Evolutionary conservation across 2,329 filamentous ascomycete species (phyloP).

Genomic region (Phyllosticta citribraziliensis): DNA sequence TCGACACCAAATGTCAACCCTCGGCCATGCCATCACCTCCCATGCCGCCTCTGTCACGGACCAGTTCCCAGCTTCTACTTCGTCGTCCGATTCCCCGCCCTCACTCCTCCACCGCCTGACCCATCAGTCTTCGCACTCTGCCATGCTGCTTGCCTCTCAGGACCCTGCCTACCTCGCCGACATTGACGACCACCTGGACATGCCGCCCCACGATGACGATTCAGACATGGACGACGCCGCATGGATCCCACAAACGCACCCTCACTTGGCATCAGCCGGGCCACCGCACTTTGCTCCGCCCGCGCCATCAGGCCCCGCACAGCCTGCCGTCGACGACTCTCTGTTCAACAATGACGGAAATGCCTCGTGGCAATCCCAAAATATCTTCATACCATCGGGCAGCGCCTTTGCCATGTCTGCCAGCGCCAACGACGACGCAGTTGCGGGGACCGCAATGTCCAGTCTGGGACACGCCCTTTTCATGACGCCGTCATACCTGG

Average conservation of each 20-base stretch:
- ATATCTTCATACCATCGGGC: not conserved
- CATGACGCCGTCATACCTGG: not conserved
- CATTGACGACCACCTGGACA: conserved; percentile 1
- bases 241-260: not conserved
- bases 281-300: not conserved
- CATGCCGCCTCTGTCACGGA: not conserved
- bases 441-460: not conserved
- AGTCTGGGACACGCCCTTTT: conserved; percentile 8
- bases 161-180: conserved; percentile 2
- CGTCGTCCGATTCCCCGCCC: not conserved
- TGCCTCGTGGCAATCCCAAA: not conserved
- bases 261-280: not conserved
- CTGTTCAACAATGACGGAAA: not conserved
- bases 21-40: conserved; percentile 4
- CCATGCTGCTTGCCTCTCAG: not conserved
- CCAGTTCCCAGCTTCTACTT: not conserved
- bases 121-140: not conserved
- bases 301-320: not conserved
- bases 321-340: not conserved
- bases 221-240: conserved; percentile 11
- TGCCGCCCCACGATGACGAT: conserved; percentile 6
- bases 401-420: not conserved
- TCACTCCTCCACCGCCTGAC: conserved; percentile 3
- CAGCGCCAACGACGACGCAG: not conserved
- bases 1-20: conserved; percentile 5